Conservation (phyloP, 148 eudicot species). For the Vaccinium corymbosum region DNA sequence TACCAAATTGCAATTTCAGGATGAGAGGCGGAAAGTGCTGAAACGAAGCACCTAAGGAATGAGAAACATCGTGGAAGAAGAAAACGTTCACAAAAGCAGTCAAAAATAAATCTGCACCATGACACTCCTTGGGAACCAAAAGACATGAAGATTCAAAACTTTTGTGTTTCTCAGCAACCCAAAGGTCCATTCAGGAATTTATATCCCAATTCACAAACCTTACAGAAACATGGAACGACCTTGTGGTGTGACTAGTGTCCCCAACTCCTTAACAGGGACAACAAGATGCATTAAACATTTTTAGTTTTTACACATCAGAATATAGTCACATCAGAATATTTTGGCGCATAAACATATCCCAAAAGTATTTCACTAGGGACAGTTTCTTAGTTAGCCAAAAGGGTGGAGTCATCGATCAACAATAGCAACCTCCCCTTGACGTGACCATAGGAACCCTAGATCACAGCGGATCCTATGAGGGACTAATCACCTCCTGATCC, state of each 20-base stretch:
- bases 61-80: background rate
- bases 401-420: background rate
- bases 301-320: background rate
- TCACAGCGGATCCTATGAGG: background rate
- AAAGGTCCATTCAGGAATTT: background rate
- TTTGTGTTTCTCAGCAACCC: background rate
- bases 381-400: background rate
- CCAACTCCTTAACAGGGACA: background rate
- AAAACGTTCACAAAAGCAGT: background rate
- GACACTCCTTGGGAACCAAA: background rate
- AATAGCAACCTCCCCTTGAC: background rate
- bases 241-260: background rate
- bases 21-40: background rate
- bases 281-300: background rate
- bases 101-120: background rate
- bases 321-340: background rate
- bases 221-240: background rate
- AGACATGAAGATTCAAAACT: background rate
- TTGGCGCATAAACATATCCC: background rate
- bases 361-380: background rate
- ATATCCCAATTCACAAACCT: background rate
- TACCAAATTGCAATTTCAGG: background rate
- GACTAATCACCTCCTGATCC: background rate
- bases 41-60: background rate
- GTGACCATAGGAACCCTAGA: background rate